These are phyloP conservation scores for Bothriochloa decipiens DNA, from an alignment of 176 grass and related monocot genomes.

Conservation along the genomic window DNA sequence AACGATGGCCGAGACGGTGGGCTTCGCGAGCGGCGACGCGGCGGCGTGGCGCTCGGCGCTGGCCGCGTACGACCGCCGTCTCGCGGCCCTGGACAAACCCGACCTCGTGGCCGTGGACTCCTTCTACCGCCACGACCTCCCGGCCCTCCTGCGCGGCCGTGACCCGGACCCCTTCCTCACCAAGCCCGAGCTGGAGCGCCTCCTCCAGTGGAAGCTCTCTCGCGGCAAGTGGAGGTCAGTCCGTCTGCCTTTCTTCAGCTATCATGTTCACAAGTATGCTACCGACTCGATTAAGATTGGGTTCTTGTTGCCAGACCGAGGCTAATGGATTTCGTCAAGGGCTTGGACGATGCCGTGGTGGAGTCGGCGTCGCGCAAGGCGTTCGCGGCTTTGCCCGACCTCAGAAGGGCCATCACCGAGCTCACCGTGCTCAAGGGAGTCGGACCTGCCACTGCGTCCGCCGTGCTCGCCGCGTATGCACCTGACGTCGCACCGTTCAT, in stretches of 20 bases:
- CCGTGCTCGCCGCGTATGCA: slow-evolving; percentile 71
- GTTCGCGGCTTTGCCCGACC: slow-evolving; percentile 68
- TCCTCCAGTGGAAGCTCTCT: slow-evolving; percentile 96
- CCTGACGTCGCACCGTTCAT: slow-evolving; percentile 79
- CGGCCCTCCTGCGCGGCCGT: slow-evolving; percentile 57
- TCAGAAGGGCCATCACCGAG: slow-evolving; percentile 67
- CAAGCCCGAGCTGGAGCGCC: slow-evolving; percentile 73
- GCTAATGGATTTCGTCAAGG: slow-evolving; percentile 75
- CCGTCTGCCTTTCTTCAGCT: neutral
- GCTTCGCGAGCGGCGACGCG: slow-evolving; percentile 60
- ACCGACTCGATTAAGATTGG: neutral
- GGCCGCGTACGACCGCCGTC: slow-evolving; percentile 55
- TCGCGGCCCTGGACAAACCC: slow-evolving; percentile 63
- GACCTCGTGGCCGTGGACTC: slow-evolving; percentile 65
- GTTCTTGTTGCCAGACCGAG: slow-evolving; percentile 58
- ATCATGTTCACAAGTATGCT: neutral
- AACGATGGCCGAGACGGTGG: slow-evolving; percentile 56
- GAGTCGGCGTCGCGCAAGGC: slow-evolving; percentile 75
- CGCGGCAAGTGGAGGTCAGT: slow-evolving; percentile 86
- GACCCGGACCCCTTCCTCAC: slow-evolving; percentile 65
- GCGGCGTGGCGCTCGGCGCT: slow-evolving; percentile 65
- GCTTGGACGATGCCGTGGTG: slow-evolving; percentile 62
- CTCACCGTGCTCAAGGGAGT: slow-evolving; percentile 79
- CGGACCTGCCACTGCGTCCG: slow-evolving; percentile 83
- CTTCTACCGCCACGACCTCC: slow-evolving; percentile 82